Evolutionary conservation across 331 rosid species (phyloP).

Genomic region (Cucumis variabilis): DNA sequence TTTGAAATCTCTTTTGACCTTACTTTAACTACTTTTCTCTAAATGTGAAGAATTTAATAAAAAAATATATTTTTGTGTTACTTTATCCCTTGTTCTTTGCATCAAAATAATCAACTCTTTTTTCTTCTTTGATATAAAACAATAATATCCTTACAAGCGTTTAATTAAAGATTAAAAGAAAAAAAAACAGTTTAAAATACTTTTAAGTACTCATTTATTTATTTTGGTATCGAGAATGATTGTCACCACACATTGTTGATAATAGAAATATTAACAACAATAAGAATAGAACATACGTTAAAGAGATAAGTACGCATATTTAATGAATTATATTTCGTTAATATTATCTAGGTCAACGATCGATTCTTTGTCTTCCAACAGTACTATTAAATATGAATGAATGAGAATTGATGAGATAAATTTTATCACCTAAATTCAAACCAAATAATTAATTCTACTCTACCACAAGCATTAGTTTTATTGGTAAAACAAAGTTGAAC

Average conservation of each 20-base stretch:
- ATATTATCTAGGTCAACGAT: too few relatives aligned
- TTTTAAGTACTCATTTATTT: background rate
- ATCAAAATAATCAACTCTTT: background rate
- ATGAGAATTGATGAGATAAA: too few relatives aligned
- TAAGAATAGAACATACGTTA: too few relatives aligned
- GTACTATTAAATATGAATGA: too few relatives aligned
- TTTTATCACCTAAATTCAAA: too few relatives aligned
- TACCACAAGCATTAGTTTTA: too few relatives aligned
- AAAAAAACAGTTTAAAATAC: background rate
- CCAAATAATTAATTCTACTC: too few relatives aligned
- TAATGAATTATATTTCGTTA: too few relatives aligned
- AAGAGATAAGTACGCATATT: too few relatives aligned
- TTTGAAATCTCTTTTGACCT: conserved; percentile 16
- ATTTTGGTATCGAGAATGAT: background rate
- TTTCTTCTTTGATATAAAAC: background rate
- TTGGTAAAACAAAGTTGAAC: too few relatives aligned
- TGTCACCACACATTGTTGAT: background rate
- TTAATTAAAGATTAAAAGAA: background rate
- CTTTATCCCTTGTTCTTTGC: background rate
- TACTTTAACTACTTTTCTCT: background rate
- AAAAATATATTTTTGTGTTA: background rate
- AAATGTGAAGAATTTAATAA: background rate
- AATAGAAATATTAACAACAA: background rate
- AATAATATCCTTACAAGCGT: background rate
- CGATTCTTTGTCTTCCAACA: too few relatives aligned